These are phyloP conservation scores for Aspergillus terreus DNA, from an alignment of 2,329 filamentous ascomycete genomes.

Conservation along the genomic window DNA sequence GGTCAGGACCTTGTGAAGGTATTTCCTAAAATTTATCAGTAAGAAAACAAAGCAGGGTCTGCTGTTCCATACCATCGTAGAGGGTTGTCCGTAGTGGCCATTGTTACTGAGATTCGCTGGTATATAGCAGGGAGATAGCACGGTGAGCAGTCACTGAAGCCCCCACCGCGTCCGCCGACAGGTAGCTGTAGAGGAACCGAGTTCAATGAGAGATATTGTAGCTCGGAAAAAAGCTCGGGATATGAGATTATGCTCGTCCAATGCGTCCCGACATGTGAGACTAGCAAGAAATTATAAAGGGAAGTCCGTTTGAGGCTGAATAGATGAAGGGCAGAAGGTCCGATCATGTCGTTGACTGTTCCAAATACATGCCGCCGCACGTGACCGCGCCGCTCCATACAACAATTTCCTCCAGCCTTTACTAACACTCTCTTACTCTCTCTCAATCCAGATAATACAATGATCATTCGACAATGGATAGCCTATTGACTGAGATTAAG, in stretches of 20 bases:
- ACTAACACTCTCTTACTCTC: slow-evolving; percentile 6
- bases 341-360: slow-evolving; percentile 6
- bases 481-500: slow-evolving; percentile 37
- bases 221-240: too few species aligned
- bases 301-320: too few species aligned
- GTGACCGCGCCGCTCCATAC: slow-evolving; percentile 23
- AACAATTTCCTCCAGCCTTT: slow-evolving; percentile 15
- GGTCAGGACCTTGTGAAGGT: slow-evolving; percentile 76
- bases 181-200: too few species aligned
- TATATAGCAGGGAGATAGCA: background rate
- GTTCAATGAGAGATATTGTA: too few species aligned
- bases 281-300: too few species aligned
- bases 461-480: slow-evolving; percentile 27
- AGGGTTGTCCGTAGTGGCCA: slow-evolving; percentile 11
- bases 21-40: slow-evolving; percentile 57
- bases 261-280: too few species aligned
- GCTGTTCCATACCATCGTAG: slow-evolving; percentile 14
- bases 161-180: background rate
- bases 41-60: background rate
- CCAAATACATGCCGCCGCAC: slow-evolving; percentile 20
- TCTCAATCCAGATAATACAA: slow-evolving; percentile 2
- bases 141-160: background rate
- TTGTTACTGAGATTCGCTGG: background rate
- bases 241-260: too few species aligned
- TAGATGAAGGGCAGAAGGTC: too few species aligned